Percentiles rank a stretch among this genome's conserved stretches.
Evolutionary conservation across 805 yeast species (phyloP).

Genomic region (Nakazawaea sp.): DNA sequence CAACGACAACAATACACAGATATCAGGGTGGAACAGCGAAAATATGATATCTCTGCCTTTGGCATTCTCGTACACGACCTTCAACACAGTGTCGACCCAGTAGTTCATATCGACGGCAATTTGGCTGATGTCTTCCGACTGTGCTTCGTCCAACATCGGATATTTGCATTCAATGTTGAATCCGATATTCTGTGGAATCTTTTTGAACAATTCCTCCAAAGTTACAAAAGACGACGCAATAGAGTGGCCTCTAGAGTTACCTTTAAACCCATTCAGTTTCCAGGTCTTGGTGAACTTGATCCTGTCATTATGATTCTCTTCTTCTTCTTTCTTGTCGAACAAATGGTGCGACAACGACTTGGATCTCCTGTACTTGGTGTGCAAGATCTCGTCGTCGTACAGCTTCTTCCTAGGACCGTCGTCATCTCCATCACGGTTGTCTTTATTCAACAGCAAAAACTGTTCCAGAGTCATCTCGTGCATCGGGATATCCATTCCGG

Average conservation of each 20-base stretch:
- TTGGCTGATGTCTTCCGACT: constrained; percentile 81
- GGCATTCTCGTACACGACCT: constrained; percentile 70
- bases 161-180: constrained; percentile 93
- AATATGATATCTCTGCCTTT: constrained; percentile 81
- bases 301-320: constrained; percentile 41
- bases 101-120: constrained; percentile 75
- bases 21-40: constrained; percentile 92
- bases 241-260: constrained; percentile 83
- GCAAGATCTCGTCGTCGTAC: constrained; percentile 24
- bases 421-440: constrained; percentile 1
- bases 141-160: constrained; percentile 92
- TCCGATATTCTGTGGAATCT: constrained; percentile 78
- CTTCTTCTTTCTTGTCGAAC: constrained; percentile 25
- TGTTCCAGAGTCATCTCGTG: constrained; percentile 87
- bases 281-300: constrained; percentile 87
- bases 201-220: constrained; percentile 72
- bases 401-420: constrained; percentile 13
- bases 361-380: constrained; percentile 20
- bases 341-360: constrained; percentile 30
- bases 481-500: constrained; percentile 96
- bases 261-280: constrained; percentile 82
- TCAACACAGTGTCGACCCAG: constrained; percentile 83
- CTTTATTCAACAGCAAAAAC: constrained; percentile 50
- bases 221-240: constrained; percentile 93
- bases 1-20: constrained; percentile 75